phyloP scores from a whole-genome alignment of 441 rosid species.

The Rhodomyrtus psidioides region DNA sequence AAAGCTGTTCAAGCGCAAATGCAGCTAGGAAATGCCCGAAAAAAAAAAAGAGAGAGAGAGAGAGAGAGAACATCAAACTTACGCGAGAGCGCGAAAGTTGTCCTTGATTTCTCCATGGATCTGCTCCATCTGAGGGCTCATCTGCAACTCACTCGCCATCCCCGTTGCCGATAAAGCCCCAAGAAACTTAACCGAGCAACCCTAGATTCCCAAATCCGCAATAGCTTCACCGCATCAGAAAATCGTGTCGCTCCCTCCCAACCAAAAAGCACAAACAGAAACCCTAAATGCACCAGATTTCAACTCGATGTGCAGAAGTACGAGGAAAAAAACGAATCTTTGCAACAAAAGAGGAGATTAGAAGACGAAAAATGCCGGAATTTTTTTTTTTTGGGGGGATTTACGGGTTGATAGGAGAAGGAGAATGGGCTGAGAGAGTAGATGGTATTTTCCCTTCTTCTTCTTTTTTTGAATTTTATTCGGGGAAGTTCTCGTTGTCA shows the following conservation, averaged over 20 bases:
- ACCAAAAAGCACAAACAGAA: not conserved
- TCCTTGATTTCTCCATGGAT: slow-evolving; percentile 64
- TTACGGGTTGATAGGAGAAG: not conserved
- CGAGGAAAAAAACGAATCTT: not conserved
- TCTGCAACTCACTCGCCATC: slow-evolving; percentile 57
- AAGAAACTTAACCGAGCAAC: not conserved
- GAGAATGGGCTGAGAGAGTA: not conserved
- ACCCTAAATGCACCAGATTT: not conserved
- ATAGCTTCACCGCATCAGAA: slow-evolving; percentile 7
- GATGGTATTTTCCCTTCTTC: not conserved
- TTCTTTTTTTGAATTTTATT: not conserved
- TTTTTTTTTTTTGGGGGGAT: too few species aligned
- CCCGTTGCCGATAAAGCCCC: not conserved
- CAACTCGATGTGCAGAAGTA: not conserved
- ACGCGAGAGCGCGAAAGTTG: slow-evolving; percentile 91
- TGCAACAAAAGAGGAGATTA: not conserved
- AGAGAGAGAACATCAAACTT: slow-evolving; percentile 9
- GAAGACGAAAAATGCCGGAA: not conserved
- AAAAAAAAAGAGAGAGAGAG: too few species aligned
- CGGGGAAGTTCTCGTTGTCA: not conserved
- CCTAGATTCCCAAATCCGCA: slow-evolving; percentile 3
- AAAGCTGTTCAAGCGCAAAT: not conserved
- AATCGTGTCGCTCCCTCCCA: not conserved
- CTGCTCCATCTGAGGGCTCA: slow-evolving; percentile 92
- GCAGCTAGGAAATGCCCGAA: not conserved